Base-by-base conservation (phyloP, 2,329 filamentous ascomycete species). In the Fragosphaeria purpurea region DNA sequence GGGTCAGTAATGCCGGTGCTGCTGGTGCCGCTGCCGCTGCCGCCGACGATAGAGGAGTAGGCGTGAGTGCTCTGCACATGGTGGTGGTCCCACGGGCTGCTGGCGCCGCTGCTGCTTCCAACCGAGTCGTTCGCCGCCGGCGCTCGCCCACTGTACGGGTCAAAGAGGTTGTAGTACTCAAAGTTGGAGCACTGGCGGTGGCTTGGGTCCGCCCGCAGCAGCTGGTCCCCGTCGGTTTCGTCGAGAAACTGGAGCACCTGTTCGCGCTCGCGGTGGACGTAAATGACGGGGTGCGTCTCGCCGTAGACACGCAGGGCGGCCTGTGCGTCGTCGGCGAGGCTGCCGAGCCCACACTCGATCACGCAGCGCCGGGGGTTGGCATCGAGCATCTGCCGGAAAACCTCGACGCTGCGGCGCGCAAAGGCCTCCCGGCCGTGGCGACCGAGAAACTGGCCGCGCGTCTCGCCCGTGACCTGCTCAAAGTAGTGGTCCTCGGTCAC, bases 401-500 rank as follows among this genome's bases (percentile, higher is more conserved):
- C 73, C 53, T 80, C 72, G 13, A 78, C 72, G 59, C 82, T 80
- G 54, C 79, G 75, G 50, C 72, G 69, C 42, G 80, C 79, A 63
- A 86, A 85, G 7, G 77, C 75, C 9, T 74, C 70, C 46, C 74
- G 72, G 32, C 82, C 83, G 60, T 82, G 77, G 46, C 73, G 68
- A 45, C 77, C 76, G 39, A 84, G 73, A 59, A 79, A 87, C 33
- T 72, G 71, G 22, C 75, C 73, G 46, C 80, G 75, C 12, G 74
- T 77, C 48, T 77, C 71, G 5, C 83, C 82, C 3, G 80, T 83
- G 5, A 71, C 70, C 56, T 85, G 77, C 47, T 82, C 73, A 57
- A 88, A 88, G 53, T 77, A 77, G 53, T 77, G 73, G 59, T 87
- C 83, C 52, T 82, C 77, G 43, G 85, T 85, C 46, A 88, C 73